A percentile compares a stretch with the other conserved stretches of the same genome.
These are phyloP conservation scores for Starmerella vitae DNA, from an alignment of 805 yeast species.

Conservation along the genomic window DNA sequence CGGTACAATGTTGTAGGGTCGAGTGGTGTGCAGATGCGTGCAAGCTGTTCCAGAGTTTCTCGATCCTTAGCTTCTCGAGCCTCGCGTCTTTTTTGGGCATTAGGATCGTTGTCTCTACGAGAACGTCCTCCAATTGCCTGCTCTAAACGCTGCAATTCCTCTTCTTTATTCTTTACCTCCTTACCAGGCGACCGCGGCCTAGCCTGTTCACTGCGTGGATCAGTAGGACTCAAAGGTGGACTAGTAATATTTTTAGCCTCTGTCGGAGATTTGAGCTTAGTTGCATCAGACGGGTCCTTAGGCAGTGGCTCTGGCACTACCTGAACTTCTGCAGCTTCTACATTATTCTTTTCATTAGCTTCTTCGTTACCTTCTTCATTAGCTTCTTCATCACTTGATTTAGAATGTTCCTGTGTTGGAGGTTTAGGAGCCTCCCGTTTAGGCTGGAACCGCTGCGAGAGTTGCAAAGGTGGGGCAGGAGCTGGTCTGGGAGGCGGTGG, in stretches of 20 bases:
- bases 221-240: too few species aligned
- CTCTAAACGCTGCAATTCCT: conserved; percentile 20
- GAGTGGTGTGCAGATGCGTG: conserved; percentile 66
- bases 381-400: neutral
- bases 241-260: neutral
- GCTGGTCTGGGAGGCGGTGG: conserved; percentile 31
- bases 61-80: conserved; percentile 59
- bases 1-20: conserved; percentile 65
- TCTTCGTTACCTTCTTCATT: neutral
- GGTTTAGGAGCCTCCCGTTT: conserved; percentile 9
- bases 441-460: conserved; percentile 14
- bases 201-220: neutral
- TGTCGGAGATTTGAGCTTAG: neutral
- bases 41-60: conserved; percentile 56
- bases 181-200: conserved; percentile 6
- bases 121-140: conserved; percentile 7
- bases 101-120: conserved; percentile 4
- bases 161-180: conserved; percentile 19
- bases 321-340: neutral
- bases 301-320: neutral
- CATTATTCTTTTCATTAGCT: neutral
- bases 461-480: conserved; percentile 34
- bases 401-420: neutral
- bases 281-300: neutral
- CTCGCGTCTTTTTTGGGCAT: conserved; percentile 43